These are phyloP conservation scores for Testicularia cyperi DNA, from an alignment of 1,284 basidiomycete genomes.

Conservation along the genomic window DNA sequence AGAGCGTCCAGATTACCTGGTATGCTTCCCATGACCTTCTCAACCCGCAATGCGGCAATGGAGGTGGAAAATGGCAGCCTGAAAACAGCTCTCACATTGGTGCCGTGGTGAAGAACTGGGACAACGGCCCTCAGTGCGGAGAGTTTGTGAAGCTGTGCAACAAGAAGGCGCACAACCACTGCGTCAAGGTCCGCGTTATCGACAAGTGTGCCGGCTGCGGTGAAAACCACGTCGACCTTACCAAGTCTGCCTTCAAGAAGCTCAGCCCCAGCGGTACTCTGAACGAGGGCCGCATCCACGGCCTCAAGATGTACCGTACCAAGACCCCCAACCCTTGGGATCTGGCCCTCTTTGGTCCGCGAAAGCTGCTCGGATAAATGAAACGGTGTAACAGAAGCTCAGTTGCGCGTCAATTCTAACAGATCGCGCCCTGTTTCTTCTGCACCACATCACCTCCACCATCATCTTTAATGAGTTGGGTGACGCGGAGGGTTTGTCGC, in stretches of 20 bases:
- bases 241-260: conserved; percentile 54
- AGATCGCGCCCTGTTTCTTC: too few relatives aligned
- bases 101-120: conserved; percentile 44
- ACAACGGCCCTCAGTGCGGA: conserved; percentile 47
- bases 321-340: conserved; percentile 49
- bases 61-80: conserved; percentile 49
- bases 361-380: too few relatives aligned
- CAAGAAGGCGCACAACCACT: conserved; percentile 28
- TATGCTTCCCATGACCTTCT: conserved; percentile 51
- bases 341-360: conserved; percentile 46
- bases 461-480: too few relatives aligned
- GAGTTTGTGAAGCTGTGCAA: conserved; percentile 57
- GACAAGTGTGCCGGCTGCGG: conserved; percentile 55
- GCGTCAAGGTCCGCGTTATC: conserved; percentile 48
- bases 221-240: conserved; percentile 48
- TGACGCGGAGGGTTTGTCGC: too few relatives aligned
- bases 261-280: conserved; percentile 43
- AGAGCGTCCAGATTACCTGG: conserved; percentile 50
- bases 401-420: too few relatives aligned
- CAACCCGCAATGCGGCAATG: conserved; percentile 52
- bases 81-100: conserved; percentile 50
- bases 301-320: conserved; percentile 44
- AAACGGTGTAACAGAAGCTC: too few relatives aligned
- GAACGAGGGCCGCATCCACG: conserved; percentile 44
- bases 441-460: too few relatives aligned